Evolutionary conservation across 2,329 filamentous ascomycete species (phyloP), one percentile per base, ranked within the genome.

Genomic region (Alternaria incomplexa): DNA sequence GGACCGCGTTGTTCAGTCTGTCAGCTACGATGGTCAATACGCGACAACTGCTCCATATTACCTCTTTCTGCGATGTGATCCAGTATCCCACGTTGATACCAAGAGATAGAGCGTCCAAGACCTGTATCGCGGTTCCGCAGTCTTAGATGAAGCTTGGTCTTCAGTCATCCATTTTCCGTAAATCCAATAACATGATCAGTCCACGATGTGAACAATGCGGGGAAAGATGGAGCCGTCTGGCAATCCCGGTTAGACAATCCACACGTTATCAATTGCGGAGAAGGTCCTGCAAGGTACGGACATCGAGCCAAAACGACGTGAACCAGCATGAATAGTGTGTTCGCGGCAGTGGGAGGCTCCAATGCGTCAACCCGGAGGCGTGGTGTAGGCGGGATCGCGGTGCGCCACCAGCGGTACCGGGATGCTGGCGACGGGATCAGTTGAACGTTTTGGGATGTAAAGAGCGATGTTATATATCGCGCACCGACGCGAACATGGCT

Each of bases 381-480:
- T 36, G 15, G 45, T 40, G 11, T 23, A n/a, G 20, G n/a, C 26
- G 46, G 22, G 50, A 28, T 30, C 23, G 32, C 58, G 40, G 50
- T n/a, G 58, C 51, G 45, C 26, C 45, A 32, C 44, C 28, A 46
- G n/a, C n/a, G 26, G 17, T 25, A 45, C 28, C 20, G 43, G 25
- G 47, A n/a, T 48, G 47, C 36, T 20, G 43, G 55, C 43, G 44
- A 32, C 65, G 32, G 63, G 61, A 58, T 62, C 47, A 9, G 13
- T 47, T 66, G 30, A 20, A 53, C 63, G 50, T 56, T 56, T 68
- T 60, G 44, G 61, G 63, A 56, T 56, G 52, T 63, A 52, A 25
- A 64, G 53, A 54, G 61, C 63, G 58, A 61, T 40, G 44, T 22
- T 23, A 43, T 26, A 26, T 44, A 13, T 30, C 26, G 36, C 47